A percentile compares a stretch with the other conserved stretches of the same genome.
These are phyloP conservation scores for Agaricus sinodeliciosus DNA, from an alignment of 768 basidiomycete genomes.

Conservation along the genomic window DNA sequence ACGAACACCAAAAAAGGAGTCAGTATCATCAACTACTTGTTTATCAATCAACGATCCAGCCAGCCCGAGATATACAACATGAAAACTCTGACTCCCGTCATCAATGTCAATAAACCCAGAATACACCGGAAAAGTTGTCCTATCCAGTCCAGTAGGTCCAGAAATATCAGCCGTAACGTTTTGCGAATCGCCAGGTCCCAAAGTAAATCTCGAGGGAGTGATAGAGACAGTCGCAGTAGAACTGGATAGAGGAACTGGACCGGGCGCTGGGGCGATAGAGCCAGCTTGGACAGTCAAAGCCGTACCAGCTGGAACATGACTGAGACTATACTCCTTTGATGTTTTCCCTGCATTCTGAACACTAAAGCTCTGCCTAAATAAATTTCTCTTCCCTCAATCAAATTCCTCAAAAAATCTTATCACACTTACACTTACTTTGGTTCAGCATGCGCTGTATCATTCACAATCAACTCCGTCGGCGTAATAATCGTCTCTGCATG, in stretches of 20 bases:
- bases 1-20: conserved; percentile 33
- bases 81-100: conserved; percentile 26
- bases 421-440: conserved; percentile 23
- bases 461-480: conserved; percentile 47
- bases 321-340: conserved; percentile 37
- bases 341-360: conserved; percentile 39
- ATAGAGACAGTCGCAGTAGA: conserved; percentile 39
- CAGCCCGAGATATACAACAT: conserved; percentile 39
- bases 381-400: neutral
- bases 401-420: neutral
- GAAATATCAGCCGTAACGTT: conserved; percentile 35
- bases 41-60: conserved; percentile 34
- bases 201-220: conserved; percentile 33
- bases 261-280: conserved; percentile 25
- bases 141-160: conserved; percentile 34
- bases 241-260: conserved; percentile 42
- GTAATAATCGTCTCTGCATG: conserved; percentile 39
- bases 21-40: conserved; percentile 43
- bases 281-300: conserved; percentile 39
- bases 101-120: conserved; percentile 47
- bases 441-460: conserved; percentile 51
- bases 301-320: conserved; percentile 53
- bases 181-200: conserved; percentile 32
- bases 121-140: conserved; percentile 45
- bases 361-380: conserved; percentile 34